phyloP scores from a whole-genome alignment of 2,329 filamentous ascomycete species.

The Colletotrichum gloeosporioides region DNA sequence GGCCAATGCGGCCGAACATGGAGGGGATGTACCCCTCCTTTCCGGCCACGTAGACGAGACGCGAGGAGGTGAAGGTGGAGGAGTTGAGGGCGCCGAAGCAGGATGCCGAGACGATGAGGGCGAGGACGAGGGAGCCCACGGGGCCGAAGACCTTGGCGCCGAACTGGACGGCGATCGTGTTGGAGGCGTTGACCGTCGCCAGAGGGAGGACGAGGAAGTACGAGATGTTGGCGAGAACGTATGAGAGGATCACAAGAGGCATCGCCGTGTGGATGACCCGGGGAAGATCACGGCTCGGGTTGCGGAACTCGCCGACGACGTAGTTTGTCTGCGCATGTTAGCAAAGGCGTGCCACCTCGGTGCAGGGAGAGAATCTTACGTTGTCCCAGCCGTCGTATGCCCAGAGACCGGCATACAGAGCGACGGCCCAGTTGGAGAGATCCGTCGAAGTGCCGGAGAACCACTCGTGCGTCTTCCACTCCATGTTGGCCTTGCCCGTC shows the following conservation, averaged over 20 bases:
- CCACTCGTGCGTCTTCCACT: conserved; percentile 90
- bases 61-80: conserved; percentile 89
- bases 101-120: conserved; percentile 86
- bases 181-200: conserved; percentile 80
- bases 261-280: conserved; percentile 96
- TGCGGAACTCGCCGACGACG: conserved; percentile 95
- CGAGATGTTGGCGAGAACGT: conserved; percentile 87
- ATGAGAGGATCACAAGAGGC: conserved; percentile 89
- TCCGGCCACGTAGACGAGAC: conserved; percentile 90
- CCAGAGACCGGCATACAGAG: conserved; percentile 94
- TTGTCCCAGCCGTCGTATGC: conserved; percentile 99
- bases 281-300: conserved; percentile 87
- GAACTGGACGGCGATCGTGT: conserved; percentile 96
- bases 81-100: conserved; percentile 97
- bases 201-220: conserved; percentile 94
- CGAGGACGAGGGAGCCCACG: conserved; percentile 81
- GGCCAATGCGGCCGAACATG: conserved; percentile 82
- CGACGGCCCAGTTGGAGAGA: conserved; percentile 88
- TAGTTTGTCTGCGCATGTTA: conserved; percentile 78
- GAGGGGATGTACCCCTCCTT: conserved; percentile 93
- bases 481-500: conserved; percentile 74
- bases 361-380: conserved; percentile 56
- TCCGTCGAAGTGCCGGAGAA: conserved; percentile 85
- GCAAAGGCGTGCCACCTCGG: background rate
- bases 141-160: conserved; percentile 89